Evolutionary conservation across 441 rosid genomes (phyloP).

Genomic region (Adansonia grandidieri): DNA sequence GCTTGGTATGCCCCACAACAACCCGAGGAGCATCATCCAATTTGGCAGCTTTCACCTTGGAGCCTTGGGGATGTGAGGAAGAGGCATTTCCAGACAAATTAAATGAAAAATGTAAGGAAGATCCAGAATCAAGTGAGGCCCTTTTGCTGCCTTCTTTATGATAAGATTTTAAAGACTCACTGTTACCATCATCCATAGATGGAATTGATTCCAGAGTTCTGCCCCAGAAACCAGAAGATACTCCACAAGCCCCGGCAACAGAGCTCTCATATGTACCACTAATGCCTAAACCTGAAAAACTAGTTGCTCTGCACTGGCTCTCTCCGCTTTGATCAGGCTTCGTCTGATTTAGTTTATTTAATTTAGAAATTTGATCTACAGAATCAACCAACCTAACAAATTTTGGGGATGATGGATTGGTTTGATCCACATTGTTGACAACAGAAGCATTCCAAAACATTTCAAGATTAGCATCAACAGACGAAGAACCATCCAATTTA

Average conservation of each 20-base stretch:
- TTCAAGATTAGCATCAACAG: constrained; percentile 44
- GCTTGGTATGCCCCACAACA: constrained; percentile 25
- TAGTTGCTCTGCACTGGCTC: constrained; percentile 38
- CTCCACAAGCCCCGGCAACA: constrained; percentile 31
- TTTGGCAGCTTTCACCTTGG: constrained; percentile 25
- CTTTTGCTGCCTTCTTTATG: constrained; percentile 32
- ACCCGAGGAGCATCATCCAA: constrained; percentile 34
- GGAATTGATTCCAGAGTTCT: constrained; percentile 46
- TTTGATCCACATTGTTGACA: constrained; percentile 44
- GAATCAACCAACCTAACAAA: constrained; percentile 77
- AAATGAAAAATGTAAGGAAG: constrained; percentile 53
- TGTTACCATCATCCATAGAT: constrained; percentile 33
- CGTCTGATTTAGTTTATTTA: constrained; percentile 32
- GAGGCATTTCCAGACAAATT: constrained; percentile 42
- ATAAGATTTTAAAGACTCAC: constrained; percentile 36
- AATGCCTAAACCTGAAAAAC: constrained; percentile 38
- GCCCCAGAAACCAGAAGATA: constrained; percentile 66
- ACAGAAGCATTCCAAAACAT: constrained; percentile 38
- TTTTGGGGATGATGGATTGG: constrained; percentile 68
- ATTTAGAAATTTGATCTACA: constrained; percentile 43
- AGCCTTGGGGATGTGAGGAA: constrained; percentile 25
- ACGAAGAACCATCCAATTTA: constrained; percentile 43
- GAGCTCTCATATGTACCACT: constrained; percentile 32
- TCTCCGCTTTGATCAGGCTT: constrained; percentile 38
- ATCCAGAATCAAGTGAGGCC: constrained; percentile 38